Base-by-base conservation (phyloP, 805 yeast species). In the Diddensiella caesifluorescens region DNA sequence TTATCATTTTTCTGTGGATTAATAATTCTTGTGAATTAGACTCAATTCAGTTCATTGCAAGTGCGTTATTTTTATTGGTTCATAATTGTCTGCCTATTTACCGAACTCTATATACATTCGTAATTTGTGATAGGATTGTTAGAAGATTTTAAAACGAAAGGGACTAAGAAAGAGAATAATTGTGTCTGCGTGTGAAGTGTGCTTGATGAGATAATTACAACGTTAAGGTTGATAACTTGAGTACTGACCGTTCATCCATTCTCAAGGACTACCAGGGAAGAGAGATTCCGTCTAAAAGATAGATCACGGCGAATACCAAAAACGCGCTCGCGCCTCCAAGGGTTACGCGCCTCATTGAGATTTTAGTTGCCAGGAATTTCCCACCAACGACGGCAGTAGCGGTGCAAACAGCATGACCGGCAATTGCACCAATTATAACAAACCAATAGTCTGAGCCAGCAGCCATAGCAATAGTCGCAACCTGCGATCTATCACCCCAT, bases 401-500 rank as follows among this genome's bases (percentile, higher is more conserved):
- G 0, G 97, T 85, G 66, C 97, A 92, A 6, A 83, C 35, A 6
- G 82, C 79, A 63, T 92, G 99, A 25, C 98, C 99, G 32, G 82
- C 62, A 28, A 87, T 77, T 16, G 95, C 95, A 47, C 99, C 98
- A 35, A 80, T 52, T 35, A 90, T 86, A 29, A 89, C 95, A 52
- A 72, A 71, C 89, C 92, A 80, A 65, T 87, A 92, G 62, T 88
- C 83, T 33, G 87, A 80, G 29, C 96, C 96, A 1, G 98, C 95
- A 40, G 97, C 97, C 94, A 92, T 83, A 30, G 97, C 97, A 55
- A 92, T 88, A 25, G 97, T 92, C 33, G 97, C 95, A 42, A 92
- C 87, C 67, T 92, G 99, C 9, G 97, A 88, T 56, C 98, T 79
- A 64, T 92, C 99, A 39, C 99, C 99, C 95, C 97, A 88, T 67